phyloP scores from a whole-genome alignment of 306 rosid genomes.

The Albizia julibrissin region DNA sequence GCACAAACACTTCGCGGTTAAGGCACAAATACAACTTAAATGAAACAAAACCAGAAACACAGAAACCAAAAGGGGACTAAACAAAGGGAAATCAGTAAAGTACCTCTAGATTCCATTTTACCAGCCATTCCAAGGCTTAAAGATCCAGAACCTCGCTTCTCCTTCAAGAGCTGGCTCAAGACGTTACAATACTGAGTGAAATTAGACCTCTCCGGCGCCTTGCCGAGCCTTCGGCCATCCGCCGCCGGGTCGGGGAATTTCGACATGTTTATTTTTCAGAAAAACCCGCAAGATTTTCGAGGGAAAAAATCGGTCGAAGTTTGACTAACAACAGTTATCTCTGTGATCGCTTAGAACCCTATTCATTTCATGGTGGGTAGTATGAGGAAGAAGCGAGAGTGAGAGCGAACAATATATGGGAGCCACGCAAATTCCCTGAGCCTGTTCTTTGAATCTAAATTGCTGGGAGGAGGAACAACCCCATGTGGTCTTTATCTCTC shows the following conservation, averaged over 20 bases:
- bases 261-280: conserved; percentile 26
- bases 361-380: not conserved
- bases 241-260: conserved; percentile 22
- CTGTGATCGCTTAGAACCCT: not conserved
- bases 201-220: conserved; percentile 60
- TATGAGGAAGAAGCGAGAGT: not conserved
- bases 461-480: conserved; percentile 8
- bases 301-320: not conserved
- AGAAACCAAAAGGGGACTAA: not conserved
- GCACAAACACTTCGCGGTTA: not conserved
- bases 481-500: conserved; percentile 36
- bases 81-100: not conserved
- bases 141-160: conserved; percentile 55
- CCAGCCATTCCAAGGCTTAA: conserved; percentile 29
- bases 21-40: not conserved
- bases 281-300: not conserved
- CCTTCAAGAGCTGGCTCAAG: conserved; percentile 76
- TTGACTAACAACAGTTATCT: not conserved
- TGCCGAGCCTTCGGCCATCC: conserved; percentile 40
- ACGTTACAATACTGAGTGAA: conserved; percentile 76
- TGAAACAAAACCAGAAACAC: not conserved
- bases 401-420: conserved; percentile 22
- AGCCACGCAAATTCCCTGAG: conserved; percentile 14
- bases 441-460: conserved; percentile 43
- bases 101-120: conserved; percentile 57